Percentiles rank a stretch among this genome's conserved stretches.
phyloP scores from a whole-genome alignment of 495 filamentous ascomycete species.

The Platismatia glauca region DNA sequence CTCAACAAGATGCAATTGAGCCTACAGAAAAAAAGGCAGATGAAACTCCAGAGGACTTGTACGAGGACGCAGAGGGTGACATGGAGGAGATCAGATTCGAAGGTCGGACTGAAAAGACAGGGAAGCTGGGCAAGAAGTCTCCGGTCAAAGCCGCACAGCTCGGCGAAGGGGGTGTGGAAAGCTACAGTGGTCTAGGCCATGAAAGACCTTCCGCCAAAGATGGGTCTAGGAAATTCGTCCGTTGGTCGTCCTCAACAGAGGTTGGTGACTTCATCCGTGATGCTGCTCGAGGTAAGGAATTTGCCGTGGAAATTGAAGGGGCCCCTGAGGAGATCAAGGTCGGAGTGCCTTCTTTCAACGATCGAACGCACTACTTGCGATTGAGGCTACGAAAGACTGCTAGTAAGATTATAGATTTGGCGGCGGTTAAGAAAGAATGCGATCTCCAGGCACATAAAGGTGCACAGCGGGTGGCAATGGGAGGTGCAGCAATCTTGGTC shows the following conservation, averaged over 20 bases:
- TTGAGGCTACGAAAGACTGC: slow-evolving; percentile 64
- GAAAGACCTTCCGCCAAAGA: slow-evolving; percentile 33
- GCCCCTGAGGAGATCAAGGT: slow-evolving; percentile 61
- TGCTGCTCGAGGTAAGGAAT: slow-evolving; percentile 72
- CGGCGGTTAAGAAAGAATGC: slow-evolving; percentile 71
- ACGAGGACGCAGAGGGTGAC: slow-evolving; percentile 30
- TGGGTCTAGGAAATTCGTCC: slow-evolving; percentile 54
- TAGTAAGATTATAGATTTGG: slow-evolving; percentile 52
- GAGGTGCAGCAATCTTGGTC: slow-evolving; percentile 61
- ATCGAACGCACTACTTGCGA: slow-evolving; percentile 80
- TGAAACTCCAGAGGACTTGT: slow-evolving; percentile 23
- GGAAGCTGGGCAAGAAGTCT: slow-evolving; percentile 33
- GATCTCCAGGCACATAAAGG: slow-evolving; percentile 65
- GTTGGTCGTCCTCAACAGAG: slow-evolving; percentile 86
- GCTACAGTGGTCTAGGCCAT: slow-evolving; percentile 51
- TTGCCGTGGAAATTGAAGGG: slow-evolving; percentile 75
- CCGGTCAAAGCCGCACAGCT: slow-evolving; percentile 22
- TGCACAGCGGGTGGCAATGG: slow-evolving; percentile 71
- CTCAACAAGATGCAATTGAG: slow-evolving; percentile 49
- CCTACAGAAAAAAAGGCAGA: slow-evolving; percentile 24
- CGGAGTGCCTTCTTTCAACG: slow-evolving; percentile 75
- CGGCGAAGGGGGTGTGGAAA: slow-evolving; percentile 48
- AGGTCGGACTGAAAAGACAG: slow-evolving; percentile 38
- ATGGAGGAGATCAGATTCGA: slow-evolving; percentile 43
- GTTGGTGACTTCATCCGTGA: slow-evolving; percentile 94